phyloP scores from a whole-genome alignment of 495 filamentous ascomycete species.

The Parathielavia hyrcaniae region DNA sequence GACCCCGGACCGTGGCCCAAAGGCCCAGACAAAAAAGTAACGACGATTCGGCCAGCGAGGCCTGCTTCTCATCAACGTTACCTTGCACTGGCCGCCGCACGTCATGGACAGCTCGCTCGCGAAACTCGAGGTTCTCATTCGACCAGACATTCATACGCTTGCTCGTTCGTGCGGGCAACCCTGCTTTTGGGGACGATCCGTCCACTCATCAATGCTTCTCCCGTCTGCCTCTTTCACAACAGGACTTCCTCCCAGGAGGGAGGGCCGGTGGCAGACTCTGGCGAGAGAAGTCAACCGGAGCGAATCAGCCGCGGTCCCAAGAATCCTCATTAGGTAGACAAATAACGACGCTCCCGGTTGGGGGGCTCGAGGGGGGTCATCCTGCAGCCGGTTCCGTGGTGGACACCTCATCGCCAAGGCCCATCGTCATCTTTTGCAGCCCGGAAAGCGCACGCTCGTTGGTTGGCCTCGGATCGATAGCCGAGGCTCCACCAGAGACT shows the following conservation, averaged over 20 bases:
- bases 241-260: too few relatives aligned
- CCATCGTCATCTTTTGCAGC: constrained; percentile 3
- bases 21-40: not conserved
- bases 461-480: not conserved
- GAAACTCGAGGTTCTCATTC: not conserved
- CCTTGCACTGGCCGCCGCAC: constrained; percentile 2
- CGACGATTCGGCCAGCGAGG: not conserved
- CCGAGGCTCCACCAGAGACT: not conserved
- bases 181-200: not conserved
- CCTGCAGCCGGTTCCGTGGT: not conserved
- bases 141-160: not conserved
- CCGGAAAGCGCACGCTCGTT: constrained; percentile 3
- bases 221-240: too few relatives aligned
- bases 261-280: too few relatives aligned
- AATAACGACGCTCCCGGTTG: not conserved
- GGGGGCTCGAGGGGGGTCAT: not conserved
- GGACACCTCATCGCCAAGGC: constrained; percentile 12
- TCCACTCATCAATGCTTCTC: not conserved
- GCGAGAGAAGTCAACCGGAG: too few relatives aligned
- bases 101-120: constrained; percentile 7
- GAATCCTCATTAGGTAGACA: too few relatives aligned
- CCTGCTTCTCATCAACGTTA: too few relatives aligned
- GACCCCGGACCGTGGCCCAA: not conserved
- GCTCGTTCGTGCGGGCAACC: not conserved
- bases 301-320: too few relatives aligned